Percentiles rank a stretch among this genome's conserved stretches.
These are phyloP conservation scores for Wickerhamiella shivajii DNA, from an alignment of 805 yeast species.

Conservation along the genomic window DNA sequence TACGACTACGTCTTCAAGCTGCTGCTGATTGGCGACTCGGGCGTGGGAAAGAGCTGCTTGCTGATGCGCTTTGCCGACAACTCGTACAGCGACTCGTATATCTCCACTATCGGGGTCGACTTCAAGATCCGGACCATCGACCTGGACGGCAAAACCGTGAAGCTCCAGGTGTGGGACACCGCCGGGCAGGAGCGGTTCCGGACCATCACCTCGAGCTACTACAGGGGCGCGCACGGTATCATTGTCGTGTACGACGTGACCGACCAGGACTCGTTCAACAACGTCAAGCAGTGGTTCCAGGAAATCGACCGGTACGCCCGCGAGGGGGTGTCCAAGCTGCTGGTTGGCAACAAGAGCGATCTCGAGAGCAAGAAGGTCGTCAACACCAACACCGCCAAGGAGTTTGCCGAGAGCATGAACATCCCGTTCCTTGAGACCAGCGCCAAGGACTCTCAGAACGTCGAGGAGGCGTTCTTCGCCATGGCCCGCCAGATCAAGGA, in stretches of 20 bases:
- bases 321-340: conserved; percentile 87
- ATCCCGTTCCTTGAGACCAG: conserved; percentile 94
- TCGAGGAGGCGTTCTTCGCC: conserved; percentile 94
- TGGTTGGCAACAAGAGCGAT: conserved; percentile 95
- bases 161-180: conserved; percentile 98
- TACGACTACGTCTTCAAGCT: conserved; percentile 96
- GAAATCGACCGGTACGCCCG: conserved; percentile 98
- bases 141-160: conserved; percentile 91
- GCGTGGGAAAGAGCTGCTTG: conserved; percentile 95
- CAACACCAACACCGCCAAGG: conserved; percentile 91
- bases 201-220: conserved; percentile 92
- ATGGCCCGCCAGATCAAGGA: conserved; percentile 98
- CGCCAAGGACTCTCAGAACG: conserved; percentile 88
- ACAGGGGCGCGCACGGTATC: conserved; percentile 98
- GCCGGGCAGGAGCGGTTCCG: conserved; percentile 98
- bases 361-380: conserved; percentile 87
- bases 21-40: conserved; percentile 92
- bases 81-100: conserved; percentile 91
- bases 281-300: conserved; percentile 96
- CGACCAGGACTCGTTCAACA: conserved; percentile 74
- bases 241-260: conserved; percentile 96
- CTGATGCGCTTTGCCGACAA: conserved; percentile 92
- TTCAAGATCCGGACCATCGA: conserved; percentile 56
- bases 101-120: conserved; percentile 96
- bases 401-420: conserved; percentile 89